Percentiles rank a stretch among this genome's conserved stretches.
Evolutionary conservation across 2,329 filamentous ascomycete genomes (phyloP).

Genomic region (Aspergillus clavatus): DNA sequence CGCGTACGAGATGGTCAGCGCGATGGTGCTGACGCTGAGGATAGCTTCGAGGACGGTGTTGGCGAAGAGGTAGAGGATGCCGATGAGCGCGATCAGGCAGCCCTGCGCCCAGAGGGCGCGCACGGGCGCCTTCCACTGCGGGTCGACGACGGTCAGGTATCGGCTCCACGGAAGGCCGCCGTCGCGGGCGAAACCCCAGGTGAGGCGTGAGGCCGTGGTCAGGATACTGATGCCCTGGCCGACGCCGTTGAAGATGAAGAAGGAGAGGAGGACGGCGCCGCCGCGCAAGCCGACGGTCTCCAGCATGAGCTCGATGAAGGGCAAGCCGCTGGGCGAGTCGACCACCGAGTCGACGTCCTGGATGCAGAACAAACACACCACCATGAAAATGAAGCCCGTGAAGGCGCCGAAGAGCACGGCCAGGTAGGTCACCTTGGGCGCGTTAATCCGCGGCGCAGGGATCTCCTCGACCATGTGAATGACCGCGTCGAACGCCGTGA

Average conservation of each 20-base stretch:
- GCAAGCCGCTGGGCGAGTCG: conserved; percentile 36
- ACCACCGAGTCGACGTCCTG: conserved; percentile 44
- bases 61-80: conserved; percentile 54
- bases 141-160: conserved; percentile 45
- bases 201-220: conserved; percentile 50
- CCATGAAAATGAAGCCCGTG: conserved; percentile 50
- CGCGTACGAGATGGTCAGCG: conserved; percentile 50
- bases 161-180: conserved; percentile 45
- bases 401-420: conserved; percentile 48
- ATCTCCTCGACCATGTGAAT: conserved; percentile 58
- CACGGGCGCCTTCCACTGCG: conserved; percentile 49
- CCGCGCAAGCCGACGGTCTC: conserved; percentile 39
- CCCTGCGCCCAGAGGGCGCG: conserved; percentile 52
- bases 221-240: conserved; percentile 51
- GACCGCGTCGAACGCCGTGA: conserved; percentile 56
- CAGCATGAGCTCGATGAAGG: conserved; percentile 48
- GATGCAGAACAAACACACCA: conserved; percentile 50
- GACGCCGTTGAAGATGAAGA: conserved; percentile 55
- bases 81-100: conserved; percentile 44
- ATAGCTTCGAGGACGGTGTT: conserved; percentile 52
- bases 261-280: conserved; percentile 47
- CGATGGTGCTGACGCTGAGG: conserved; percentile 53
- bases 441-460: conserved; percentile 48
- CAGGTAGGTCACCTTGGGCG: conserved; percentile 50
- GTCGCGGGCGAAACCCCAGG: conserved; percentile 54